Conservation (phyloP, 2,329 filamentous ascomycete genomes). For the Claviceps sp. region DNA sequence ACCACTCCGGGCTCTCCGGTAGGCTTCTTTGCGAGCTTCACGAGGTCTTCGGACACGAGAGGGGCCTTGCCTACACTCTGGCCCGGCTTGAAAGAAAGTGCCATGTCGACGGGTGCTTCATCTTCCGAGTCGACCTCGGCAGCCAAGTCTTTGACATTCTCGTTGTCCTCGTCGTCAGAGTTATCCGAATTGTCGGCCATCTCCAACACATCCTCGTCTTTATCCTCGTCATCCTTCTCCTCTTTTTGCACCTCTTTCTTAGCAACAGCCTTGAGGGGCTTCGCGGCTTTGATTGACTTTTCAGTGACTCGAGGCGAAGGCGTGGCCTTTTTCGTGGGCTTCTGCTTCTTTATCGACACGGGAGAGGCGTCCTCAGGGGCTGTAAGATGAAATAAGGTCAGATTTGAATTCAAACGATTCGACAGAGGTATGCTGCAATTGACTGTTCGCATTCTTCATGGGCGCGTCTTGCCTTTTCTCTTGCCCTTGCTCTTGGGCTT, state of each 20-base stretch:
- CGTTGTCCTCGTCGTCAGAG: slow-evolving; percentile 27
- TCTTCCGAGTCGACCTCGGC: slow-evolving; percentile 31
- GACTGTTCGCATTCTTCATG: neutral
- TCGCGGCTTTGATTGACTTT: slow-evolving; percentile 6
- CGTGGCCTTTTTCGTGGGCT: slow-evolving; percentile 3
- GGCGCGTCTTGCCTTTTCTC: slow-evolving; percentile 16
- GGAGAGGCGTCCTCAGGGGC: slow-evolving; percentile 21
- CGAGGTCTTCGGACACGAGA: slow-evolving; percentile 29
- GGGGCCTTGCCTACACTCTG: slow-evolving; percentile 39
- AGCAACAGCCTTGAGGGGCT: slow-evolving; percentile 21
- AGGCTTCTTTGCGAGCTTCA: slow-evolving; percentile 27
- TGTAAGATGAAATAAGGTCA: slow-evolving; percentile 3
- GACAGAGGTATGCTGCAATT: neutral
- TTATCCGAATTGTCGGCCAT: slow-evolving; percentile 18
- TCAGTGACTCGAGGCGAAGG: slow-evolving; percentile 1
- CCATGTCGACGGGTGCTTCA: slow-evolving; percentile 24
- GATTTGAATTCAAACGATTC: slow-evolving; percentile 6
- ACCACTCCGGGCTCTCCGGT: slow-evolving; percentile 59
- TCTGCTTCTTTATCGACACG: slow-evolving; percentile 22
- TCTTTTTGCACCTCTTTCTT: slow-evolving; percentile 11
- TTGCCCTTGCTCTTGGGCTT: slow-evolving; percentile 25
- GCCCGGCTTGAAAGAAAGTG: slow-evolving; percentile 29
- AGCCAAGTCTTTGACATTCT: slow-evolving; percentile 29
- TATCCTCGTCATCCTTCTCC: slow-evolving; percentile 15
- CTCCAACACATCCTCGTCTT: slow-evolving; percentile 19